Evolutionary conservation across 1,284 basidiomycete species (phyloP), one percentile per base, ranked within the genome.

Genomic region (Omphalotus olearius): DNA sequence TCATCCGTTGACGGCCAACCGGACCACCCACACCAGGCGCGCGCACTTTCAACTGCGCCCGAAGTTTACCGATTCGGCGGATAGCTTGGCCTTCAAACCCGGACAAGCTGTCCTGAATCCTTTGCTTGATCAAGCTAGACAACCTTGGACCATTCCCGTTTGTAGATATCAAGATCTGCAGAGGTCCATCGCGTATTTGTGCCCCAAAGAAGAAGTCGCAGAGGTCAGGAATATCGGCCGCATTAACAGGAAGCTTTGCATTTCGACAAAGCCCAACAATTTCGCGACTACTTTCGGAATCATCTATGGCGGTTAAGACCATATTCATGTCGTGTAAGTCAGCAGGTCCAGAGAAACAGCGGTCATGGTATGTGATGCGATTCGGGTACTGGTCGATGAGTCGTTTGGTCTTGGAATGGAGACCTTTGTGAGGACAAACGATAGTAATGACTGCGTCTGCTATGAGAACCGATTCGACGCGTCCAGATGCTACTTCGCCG

Each of bases 181-280:
- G 71, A 0, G 95, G 93, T 0, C 96, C 95, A 56, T 86, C 80
- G 35, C 93, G 85, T 54, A 98, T 86, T 65, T 95, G 89, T 1
- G 92, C 90, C 42, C 97, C 97, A 71, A 99, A 99, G 75, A 97
- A 99, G 66, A 99, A 99, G 71, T 99, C 96, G 75, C 96, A 99
- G 52, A 83, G 80, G 44, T 90, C 84, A 2, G 96, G 97, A 46
- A 98, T 91, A 71, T 99, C 96, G 28, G 97, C 96, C 53, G 95
- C 93, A 69, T 99, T 99, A 56, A 97, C 88, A 3, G 93, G 92
- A 47, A 98, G 88, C 48, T 76, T 79, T 41, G 71, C 76, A 26
- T 76, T 72, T 47, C 93, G 75, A 62, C 89, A 89, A 58, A 88
- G 74, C 11, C 77, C 66, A 63, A 84, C 91, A 50, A 98, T 93